Percentiles rank a stretch among this genome's conserved stretches.
Evolutionary conservation across 345 rosid species (phyloP).

Genomic region (Gossypium rotundifolium): DNA sequence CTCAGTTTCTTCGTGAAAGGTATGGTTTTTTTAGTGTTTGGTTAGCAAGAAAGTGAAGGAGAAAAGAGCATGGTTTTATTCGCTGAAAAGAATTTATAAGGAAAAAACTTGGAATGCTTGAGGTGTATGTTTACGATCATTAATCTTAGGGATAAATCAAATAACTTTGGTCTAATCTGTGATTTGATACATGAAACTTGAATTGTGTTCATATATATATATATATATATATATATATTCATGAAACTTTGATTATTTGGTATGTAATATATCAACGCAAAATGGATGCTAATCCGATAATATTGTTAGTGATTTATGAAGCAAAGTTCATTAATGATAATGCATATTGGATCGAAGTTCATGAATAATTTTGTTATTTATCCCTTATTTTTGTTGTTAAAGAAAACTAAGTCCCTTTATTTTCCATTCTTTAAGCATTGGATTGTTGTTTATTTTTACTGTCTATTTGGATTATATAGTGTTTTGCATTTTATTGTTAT

Average conservation of each 20-base stretch:
- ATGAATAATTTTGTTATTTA: too few relatives aligned
- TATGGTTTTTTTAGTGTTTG: slow-evolving; percentile 9
- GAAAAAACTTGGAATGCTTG: slow-evolving; percentile 10
- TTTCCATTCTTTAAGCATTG: neutral
- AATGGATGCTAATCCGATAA: too few relatives aligned
- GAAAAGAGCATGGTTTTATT: neutral
- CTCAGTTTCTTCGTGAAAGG: slow-evolving; percentile 96
- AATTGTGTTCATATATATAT: too few relatives aligned
- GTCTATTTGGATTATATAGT: neutral
- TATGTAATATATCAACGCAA: too few relatives aligned
- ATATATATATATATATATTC: too few relatives aligned
- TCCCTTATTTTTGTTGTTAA: neutral
- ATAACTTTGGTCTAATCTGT: too few relatives aligned
- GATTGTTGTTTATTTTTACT: neutral
- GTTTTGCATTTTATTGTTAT: neutral
- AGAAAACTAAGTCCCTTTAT: neutral
- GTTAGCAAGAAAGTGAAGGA: neutral
- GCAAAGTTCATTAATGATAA: too few relatives aligned
- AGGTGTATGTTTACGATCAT: neutral
- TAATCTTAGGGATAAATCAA: neutral
- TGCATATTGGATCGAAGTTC: too few relatives aligned
- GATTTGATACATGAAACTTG: too few relatives aligned
- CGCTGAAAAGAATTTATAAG: neutral
- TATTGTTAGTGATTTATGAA: too few relatives aligned
- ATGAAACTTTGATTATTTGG: too few relatives aligned